Base-by-base conservation (phyloP, 768 basidiomycete species). In the Leucocoprinus leucothites region DNA sequence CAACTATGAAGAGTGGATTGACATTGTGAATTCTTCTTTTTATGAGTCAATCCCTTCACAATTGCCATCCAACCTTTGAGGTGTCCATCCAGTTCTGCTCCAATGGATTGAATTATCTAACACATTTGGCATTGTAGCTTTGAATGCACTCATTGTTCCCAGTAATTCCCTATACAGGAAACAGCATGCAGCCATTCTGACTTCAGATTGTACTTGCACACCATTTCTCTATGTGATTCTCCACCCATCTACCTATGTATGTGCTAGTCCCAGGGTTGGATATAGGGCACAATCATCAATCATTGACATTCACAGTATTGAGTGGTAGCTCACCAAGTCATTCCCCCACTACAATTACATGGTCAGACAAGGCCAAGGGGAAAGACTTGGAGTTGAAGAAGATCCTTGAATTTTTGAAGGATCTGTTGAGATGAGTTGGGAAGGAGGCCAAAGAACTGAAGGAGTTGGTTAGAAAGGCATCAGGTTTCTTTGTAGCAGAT, bases 1-100 rank as follows among this genome's bases (percentile, higher is more conserved):
- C n/a, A n/a, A n/a, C n/a, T n/a, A n/a, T n/a, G n/a, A n/a, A n/a
- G 65, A 61, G 9, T 68, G 64, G 68, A 45, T 70, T 1, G 65
- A 69, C 28, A 44, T 25, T 9, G 45, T 45, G 13, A 48, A 48
- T 41, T 31, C 36, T 19, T 52, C 42, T 18, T 5, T 42, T 24
- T 28, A 25, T 26, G 16, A 25, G 13, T 22, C 43, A 8, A 47
- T 11, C 13, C 25, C 24, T 25, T 47, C 2, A 13, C 26, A 16
- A 25, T 9, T 1, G 8, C 25, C 6, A 28, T 16, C 4, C 14
- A 19, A 41, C 6, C 4, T 16, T 7, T n/a, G 16, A 41, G n/a
- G 8, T 41, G 38, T 18, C 34, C 3, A 35, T 13, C 47, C 5
- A 4, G 18, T 18, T 34, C 35, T 40, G 38, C 49, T 21, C 16